These are phyloP conservation scores for Crithidia thermophila DNA, from an alignment of 208 protist species.

Conservation along the genomic window DNA sequence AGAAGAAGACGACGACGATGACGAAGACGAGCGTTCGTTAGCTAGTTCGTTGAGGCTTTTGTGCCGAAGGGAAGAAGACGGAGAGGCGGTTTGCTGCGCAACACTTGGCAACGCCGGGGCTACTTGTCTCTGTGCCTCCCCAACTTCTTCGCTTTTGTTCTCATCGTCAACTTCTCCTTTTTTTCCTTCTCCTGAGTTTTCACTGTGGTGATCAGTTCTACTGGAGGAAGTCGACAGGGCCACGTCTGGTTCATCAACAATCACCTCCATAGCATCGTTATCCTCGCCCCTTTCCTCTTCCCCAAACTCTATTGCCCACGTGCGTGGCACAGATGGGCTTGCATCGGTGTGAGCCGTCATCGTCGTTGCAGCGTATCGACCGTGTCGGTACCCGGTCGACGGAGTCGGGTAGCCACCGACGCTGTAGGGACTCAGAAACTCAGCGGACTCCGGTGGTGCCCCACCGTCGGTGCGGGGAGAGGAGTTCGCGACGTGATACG, in stretches of 20 bases:
- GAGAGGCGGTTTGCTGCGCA: too few relatives aligned
- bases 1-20: neutral
- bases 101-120: too few relatives aligned
- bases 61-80: neutral
- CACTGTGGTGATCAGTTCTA: too few relatives aligned
- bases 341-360: neutral
- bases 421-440: conserved; percentile 27
- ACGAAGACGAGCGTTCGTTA: neutral
- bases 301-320: neutral
- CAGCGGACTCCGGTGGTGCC: neutral
- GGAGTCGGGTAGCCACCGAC: conserved; percentile 2
- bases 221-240: too few relatives aligned
- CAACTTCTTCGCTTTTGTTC: too few relatives aligned
- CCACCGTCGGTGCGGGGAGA: conserved; percentile 11
- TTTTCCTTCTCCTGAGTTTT: too few relatives aligned
- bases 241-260: too few relatives aligned
- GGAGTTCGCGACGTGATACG: neutral
- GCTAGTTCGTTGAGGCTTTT: conserved; percentile 9
- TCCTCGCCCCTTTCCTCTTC: neutral
- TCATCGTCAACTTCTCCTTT: too few relatives aligned
- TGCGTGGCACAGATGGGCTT: neutral
- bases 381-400: neutral
- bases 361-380: neutral
- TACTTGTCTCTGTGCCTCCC: too few relatives aligned
- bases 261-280: neutral